Percentiles rank a stretch among this genome's conserved stretches.
These are phyloP conservation scores for Fusarium virguliforme DNA, from an alignment of 2,329 filamentous ascomycete genomes.

Conservation along the genomic window DNA sequence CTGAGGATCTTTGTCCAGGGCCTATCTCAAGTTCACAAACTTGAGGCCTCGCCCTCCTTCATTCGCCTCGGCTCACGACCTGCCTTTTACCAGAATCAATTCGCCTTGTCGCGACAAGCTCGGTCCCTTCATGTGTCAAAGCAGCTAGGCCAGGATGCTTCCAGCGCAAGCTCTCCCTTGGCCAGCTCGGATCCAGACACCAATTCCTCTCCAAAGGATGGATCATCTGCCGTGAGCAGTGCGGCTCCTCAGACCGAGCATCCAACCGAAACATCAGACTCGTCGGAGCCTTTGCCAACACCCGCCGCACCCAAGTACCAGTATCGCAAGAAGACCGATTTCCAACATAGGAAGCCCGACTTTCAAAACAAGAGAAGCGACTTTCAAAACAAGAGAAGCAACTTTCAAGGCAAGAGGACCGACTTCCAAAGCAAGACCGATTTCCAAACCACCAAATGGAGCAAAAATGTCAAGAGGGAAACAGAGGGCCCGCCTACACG, in stretches of 20 bases:
- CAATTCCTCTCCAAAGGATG: slow-evolving; percentile 5
- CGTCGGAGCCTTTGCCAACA: slow-evolving; percentile 25
- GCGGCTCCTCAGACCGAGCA: slow-evolving; percentile 8
- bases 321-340: not conserved
- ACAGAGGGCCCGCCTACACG: not conserved
- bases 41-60: slow-evolving; percentile 46
- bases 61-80: slow-evolving; percentile 35
- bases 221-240: slow-evolving; percentile 20
- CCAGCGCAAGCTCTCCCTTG: slow-evolving; percentile 2
- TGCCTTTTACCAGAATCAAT: slow-evolving; percentile 31
- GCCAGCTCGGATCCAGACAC: not conserved
- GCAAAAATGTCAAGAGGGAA: slow-evolving; percentile 13
- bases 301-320: slow-evolving; percentile 13
- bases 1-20: slow-evolving; percentile 66
- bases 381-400: no score
- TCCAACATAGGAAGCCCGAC: no score
- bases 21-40: slow-evolving; percentile 60
- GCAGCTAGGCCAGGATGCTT: slow-evolving; percentile 37
- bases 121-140: slow-evolving; percentile 48
- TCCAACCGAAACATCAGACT: slow-evolving; percentile 10
- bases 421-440: no score
- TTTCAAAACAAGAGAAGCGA: no score
- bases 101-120: slow-evolving; percentile 41
- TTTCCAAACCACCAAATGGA: not conserved
- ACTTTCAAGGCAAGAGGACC: no score